Evolutionary conservation across 1,139 yeast species (phyloP).

Genomic region (Diutina ranongensis): DNA sequence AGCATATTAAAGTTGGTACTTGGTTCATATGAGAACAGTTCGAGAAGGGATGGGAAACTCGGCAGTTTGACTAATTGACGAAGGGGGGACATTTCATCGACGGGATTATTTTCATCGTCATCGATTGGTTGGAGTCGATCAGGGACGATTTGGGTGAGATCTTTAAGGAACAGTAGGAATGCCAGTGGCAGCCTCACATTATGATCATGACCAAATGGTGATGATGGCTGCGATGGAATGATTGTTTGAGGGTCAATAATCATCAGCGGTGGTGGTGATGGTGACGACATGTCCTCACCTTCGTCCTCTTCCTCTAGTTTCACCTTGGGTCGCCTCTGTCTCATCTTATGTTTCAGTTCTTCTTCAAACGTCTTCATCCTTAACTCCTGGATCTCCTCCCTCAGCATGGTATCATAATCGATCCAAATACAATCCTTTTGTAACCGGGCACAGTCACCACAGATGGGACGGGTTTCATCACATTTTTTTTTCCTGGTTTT

Average conservation of each 20-base stretch:
- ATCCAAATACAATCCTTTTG: constrained; percentile 19
- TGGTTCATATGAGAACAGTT: constrained; percentile 1
- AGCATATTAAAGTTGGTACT: not conserved
- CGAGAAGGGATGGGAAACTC: not conserved
- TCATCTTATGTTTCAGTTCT: constrained; percentile 23
- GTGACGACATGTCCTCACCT: too few species aligned
- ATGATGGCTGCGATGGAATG: not conserved
- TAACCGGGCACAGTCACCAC: constrained; percentile 38
- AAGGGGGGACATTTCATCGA: too few species aligned
- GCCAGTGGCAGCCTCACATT: constrained; percentile 5
- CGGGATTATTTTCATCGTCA: not conserved
- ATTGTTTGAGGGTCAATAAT: too few species aligned
- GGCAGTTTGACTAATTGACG: constrained; percentile 4
- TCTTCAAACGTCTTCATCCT: constrained; percentile 18
- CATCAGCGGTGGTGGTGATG: not conserved
- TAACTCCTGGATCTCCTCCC: constrained; percentile 15
- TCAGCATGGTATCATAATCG: constrained; percentile 20
- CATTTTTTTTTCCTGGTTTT: constrained; percentile 65
- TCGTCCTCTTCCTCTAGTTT: not conserved
- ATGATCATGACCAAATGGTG: not conserved
- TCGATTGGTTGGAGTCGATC: not conserved
- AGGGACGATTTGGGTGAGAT: not conserved
- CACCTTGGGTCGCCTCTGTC: constrained; percentile 15
- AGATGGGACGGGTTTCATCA: constrained; percentile 49
- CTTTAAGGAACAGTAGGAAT: not conserved